Percentiles rank a stretch among this genome's conserved stretches.
Evolutionary conservation across 345 rosid genomes (phyloP).

Genomic region (Populus ilicifolia): DNA sequence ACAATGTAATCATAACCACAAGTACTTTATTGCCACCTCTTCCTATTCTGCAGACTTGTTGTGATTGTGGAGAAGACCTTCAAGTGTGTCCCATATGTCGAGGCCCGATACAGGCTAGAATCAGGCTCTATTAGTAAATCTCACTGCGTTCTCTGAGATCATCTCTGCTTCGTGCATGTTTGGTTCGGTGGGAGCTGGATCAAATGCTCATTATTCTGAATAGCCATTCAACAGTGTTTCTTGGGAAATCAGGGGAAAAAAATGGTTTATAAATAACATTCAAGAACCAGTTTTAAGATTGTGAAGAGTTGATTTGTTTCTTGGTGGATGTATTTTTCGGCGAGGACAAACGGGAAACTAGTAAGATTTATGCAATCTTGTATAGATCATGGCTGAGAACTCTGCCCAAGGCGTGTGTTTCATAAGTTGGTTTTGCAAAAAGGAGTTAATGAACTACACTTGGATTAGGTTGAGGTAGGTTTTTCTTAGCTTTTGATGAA

Average conservation of each 20-base stretch:
- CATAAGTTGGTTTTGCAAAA: neutral
- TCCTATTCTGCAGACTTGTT: slow-evolving; percentile 53
- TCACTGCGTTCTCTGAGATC: neutral
- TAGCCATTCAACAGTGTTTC: neutral
- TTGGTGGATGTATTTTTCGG: neutral
- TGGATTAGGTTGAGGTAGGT: neutral
- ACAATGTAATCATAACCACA: neutral
- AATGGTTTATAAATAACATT: neutral
- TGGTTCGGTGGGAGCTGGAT: slow-evolving; percentile 3
- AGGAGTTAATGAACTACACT: neutral
- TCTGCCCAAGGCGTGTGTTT: neutral
- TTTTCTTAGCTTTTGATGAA: neutral
- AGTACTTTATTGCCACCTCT: neutral
- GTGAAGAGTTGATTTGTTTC: neutral
- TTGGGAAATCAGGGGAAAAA: neutral
- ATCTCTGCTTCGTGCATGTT: neutral
- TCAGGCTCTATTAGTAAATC: slow-evolving; percentile 52
- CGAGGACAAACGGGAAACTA: neutral
- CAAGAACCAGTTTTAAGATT: neutral
- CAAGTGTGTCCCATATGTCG: slow-evolving; percentile 75
- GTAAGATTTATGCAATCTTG: neutral
- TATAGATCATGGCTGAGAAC: neutral
- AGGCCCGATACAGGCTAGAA: slow-evolving; percentile 45
- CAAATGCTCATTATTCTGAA: neutral
- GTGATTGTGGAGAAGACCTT: slow-evolving; percentile 66